Conservation (phyloP, 2,329 filamentous ascomycete genomes). For the Aspergillus ruber region DNA sequence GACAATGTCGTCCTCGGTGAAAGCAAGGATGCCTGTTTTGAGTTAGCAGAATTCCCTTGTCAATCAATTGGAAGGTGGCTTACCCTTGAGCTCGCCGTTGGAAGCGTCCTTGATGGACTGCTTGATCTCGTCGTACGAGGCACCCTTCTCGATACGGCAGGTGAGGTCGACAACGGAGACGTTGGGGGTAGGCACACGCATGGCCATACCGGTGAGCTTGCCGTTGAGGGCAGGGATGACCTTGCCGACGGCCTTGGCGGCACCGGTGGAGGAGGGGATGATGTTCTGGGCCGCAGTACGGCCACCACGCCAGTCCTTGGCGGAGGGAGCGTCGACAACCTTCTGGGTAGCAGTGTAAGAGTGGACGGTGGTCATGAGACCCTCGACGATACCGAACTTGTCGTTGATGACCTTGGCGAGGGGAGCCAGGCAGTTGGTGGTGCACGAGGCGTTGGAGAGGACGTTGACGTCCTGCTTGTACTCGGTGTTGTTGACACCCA, state of each 20-base stretch:
- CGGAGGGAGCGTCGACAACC: slow-evolving; percentile 95
- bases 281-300: slow-evolving; percentile 99
- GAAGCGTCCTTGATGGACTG: slow-evolving; percentile 78
- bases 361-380: slow-evolving; percentile 99
- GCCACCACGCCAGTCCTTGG: slow-evolving; percentile 99
- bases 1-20: slow-evolving; percentile 96
- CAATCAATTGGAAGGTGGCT: neutral
- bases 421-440: slow-evolving; percentile 99
- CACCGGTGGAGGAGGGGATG: slow-evolving; percentile 98
- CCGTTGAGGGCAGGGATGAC: slow-evolving; percentile 96
- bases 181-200: slow-evolving; percentile 98
- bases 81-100: slow-evolving; percentile 77
- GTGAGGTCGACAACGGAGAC: slow-evolving; percentile 99
- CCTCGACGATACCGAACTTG: slow-evolving; percentile 95
- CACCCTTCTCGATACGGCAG: slow-evolving; percentile 84
- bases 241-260: slow-evolving; percentile 99
- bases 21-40: slow-evolving; percentile 70
- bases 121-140: slow-evolving; percentile 77
- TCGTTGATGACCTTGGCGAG: slow-evolving; percentile 99
- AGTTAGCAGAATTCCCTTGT: neutral
- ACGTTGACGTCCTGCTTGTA: slow-evolving; percentile 89
- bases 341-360: slow-evolving; percentile 99
- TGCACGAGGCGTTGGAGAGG: slow-evolving; percentile 99
- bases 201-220: slow-evolving; percentile 99
- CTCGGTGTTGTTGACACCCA: slow-evolving; percentile 93